phyloP scores from a whole-genome alignment of 352 stramenopile genomes.

The Phytopythium helicoides region DNA sequence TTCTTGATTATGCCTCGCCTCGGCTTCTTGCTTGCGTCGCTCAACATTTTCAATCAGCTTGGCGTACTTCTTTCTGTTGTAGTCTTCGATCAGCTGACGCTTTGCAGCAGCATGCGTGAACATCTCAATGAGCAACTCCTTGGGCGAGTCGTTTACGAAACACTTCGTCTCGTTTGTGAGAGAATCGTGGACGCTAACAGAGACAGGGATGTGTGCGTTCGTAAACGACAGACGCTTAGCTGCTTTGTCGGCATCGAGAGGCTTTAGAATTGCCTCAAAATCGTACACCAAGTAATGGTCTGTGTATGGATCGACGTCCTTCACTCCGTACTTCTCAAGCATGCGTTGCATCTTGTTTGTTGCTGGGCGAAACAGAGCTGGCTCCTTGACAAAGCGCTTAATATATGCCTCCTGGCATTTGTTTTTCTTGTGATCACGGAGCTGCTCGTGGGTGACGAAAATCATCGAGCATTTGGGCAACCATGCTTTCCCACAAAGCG shows the following conservation, averaged over 20 bases:
- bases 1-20: too few relatives aligned
- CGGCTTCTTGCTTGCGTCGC: too few relatives aligned
- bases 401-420: slow-evolving; percentile 12
- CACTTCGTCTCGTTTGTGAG: slow-evolving; percentile 1
- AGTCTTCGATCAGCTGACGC: background rate
- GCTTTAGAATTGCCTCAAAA: slow-evolving; percentile 17
- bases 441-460: slow-evolving; percentile 11
- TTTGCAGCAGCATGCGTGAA: slow-evolving; percentile 2
- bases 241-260: background rate
- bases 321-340: slow-evolving; percentile 6
- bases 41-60: background rate
- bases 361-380: slow-evolving; percentile 11
- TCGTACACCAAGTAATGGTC: slow-evolving; percentile 26
- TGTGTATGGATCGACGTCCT: slow-evolving; percentile 6
- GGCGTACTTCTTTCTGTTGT: background rate
- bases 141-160: slow-evolving; percentile 5
- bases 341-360: slow-evolving; percentile 9
- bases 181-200: background rate
- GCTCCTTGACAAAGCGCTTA: slow-evolving; percentile 6
- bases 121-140: slow-evolving; percentile 1
- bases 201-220: slow-evolving; percentile 5
- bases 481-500: slow-evolving; percentile 10
- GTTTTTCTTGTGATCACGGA: slow-evolving; percentile 18
- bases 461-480: slow-evolving; percentile 14
- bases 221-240: slow-evolving; percentile 4